Percentiles rank a stretch among this genome's conserved stretches.
These are phyloP conservation scores for Vitellaria paradoxa DNA, from an alignment of 179 eudicot species.

Conservation along the genomic window DNA sequence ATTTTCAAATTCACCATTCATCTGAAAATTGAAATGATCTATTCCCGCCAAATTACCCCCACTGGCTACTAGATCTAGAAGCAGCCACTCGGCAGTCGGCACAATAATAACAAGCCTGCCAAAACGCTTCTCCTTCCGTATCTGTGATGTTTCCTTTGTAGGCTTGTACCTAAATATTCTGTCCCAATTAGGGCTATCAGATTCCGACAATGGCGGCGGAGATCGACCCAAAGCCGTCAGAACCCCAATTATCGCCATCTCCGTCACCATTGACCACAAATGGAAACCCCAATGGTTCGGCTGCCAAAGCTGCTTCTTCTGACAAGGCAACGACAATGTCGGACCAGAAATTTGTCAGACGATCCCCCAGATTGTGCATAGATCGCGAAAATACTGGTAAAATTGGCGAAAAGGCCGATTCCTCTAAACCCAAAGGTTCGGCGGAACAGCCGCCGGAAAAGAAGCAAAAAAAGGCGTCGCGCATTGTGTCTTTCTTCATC, in stretches of 20 bases:
- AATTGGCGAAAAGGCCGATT: background rate
- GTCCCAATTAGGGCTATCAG: background rate
- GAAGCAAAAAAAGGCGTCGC: conserved; percentile 11
- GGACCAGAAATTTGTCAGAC: background rate
- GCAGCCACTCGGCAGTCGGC: too few relatives aligned
- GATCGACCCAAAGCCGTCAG: background rate
- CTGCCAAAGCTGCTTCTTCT: background rate
- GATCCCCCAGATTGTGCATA: conserved; percentile 16
- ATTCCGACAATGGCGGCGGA: conserved; percentile 16
- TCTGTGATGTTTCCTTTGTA: background rate
- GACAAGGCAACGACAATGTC: background rate
- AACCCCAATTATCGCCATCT: conserved; percentile 11
- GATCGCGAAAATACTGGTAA: background rate
- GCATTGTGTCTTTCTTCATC: conserved; percentile 28
- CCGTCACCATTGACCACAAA: conserved; percentile 5
- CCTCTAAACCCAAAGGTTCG: background rate
- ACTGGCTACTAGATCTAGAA: too few relatives aligned
- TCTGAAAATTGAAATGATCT: too few relatives aligned
- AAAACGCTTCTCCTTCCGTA: too few relatives aligned
- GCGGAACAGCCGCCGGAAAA: conserved; percentile 13
- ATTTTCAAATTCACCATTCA: too few relatives aligned
- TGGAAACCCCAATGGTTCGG: background rate
- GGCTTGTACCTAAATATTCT: background rate
- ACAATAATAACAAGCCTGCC: too few relatives aligned
- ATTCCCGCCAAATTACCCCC: too few relatives aligned